These are phyloP conservation scores for Haberlea rhodopensis DNA, from an alignment of 257 asterid species.

Conservation along the genomic window DNA sequence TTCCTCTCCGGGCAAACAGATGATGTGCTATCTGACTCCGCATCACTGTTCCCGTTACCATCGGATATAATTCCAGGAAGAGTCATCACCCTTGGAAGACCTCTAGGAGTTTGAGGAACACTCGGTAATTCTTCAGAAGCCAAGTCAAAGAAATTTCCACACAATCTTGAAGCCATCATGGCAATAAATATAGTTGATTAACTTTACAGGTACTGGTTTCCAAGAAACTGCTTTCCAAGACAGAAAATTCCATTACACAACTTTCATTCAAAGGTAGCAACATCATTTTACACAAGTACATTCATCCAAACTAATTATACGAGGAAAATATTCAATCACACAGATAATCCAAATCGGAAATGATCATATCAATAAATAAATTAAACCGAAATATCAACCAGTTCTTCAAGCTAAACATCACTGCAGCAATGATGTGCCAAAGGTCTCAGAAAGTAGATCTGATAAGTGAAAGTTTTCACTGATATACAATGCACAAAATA, in stretches of 20 bases:
- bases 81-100: conserved; percentile 74
- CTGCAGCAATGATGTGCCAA: background rate
- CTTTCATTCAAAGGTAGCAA: conserved; percentile 5
- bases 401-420: background rate
- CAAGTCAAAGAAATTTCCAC: conserved; percentile 62
- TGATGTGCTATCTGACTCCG: conserved; percentile 64
- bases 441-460: background rate
- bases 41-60: conserved; percentile 56
- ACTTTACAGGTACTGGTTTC: conserved; percentile 21
- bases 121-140: conserved; percentile 53
- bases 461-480: background rate
- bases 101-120: conserved; percentile 69
- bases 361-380: background rate
- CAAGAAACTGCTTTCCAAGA: conserved; percentile 26
- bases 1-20: conserved; percentile 56
- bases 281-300: background rate
- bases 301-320: background rate
- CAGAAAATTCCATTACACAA: conserved; percentile 6
- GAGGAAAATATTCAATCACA: conserved; percentile 3
- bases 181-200: conserved; percentile 17
- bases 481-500: background rate
- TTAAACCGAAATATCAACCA: background rate
- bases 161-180: conserved; percentile 64
- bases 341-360: background rate
- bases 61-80: conserved; percentile 69